These are phyloP conservation scores for Xylaria sp. DNA, from an alignment of 2,329 filamentous ascomycete species.

Conservation along the genomic window DNA sequence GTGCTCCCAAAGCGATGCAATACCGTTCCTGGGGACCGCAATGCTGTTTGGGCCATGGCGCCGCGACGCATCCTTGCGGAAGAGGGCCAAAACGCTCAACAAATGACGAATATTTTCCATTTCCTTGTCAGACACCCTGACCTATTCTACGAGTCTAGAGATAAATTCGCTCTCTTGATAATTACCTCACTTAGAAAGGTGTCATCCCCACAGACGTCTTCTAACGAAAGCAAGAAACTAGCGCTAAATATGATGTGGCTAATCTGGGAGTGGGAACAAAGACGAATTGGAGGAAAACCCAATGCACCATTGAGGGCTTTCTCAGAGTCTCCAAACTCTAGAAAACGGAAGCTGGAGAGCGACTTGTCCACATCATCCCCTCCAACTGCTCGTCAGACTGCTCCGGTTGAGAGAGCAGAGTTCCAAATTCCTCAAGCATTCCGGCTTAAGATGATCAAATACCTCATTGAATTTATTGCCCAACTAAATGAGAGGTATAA, in stretches of 20 bases:
- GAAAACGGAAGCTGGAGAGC: constrained; percentile 82
- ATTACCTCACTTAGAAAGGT: constrained; percentile 91
- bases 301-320: constrained; percentile 54
- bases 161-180: constrained; percentile 90
- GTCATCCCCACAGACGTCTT: constrained; percentile 82
- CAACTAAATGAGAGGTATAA: constrained; percentile 87
- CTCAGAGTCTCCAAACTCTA: constrained; percentile 77
- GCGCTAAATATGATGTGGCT: constrained; percentile 90
- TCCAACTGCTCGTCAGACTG: constrained; percentile 60
- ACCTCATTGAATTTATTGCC: constrained; percentile 94
- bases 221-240: constrained; percentile 90
- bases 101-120: constrained; percentile 97
- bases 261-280: constrained; percentile 93
- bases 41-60: constrained; percentile 88
- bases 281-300: constrained; percentile 73
- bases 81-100: constrained; percentile 93
- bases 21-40: constrained; percentile 73
- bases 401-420: constrained; percentile 66
- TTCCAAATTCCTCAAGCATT: constrained; percentile 75
- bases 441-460: constrained; percentile 88
- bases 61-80: constrained; percentile 92
- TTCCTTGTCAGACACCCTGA: constrained; percentile 94
- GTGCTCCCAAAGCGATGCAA: constrained; percentile 88
- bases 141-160: constrained; percentile 93
- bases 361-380: constrained; percentile 65